A percentile compares a stretch with the other conserved stretches of the same genome.
phyloP scores from a whole-genome alignment of 257 asterid species.

The Solanum commersonii region DNA sequence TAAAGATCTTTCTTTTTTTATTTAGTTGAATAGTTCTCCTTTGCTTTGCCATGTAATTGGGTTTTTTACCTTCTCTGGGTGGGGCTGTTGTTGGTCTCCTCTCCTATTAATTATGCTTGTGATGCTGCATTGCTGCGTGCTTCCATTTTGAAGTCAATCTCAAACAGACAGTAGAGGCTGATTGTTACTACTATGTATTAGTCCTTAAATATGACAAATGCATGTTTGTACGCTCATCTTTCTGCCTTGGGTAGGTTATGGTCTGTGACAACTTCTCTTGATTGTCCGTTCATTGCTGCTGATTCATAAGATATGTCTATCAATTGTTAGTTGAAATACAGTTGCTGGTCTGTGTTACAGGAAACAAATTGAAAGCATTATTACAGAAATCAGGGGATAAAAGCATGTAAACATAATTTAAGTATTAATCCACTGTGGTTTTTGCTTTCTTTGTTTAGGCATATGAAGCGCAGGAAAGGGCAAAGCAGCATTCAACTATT shows the following conservation, averaged over 20 bases:
- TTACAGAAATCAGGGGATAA: not conserved
- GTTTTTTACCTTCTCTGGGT: not conserved
- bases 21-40: not conserved
- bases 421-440: not conserved
- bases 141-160: not conserved
- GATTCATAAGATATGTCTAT: not conserved
- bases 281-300: not conserved
- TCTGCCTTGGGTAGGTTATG: not conserved
- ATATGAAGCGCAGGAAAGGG: constrained; percentile 76
- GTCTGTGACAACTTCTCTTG: not conserved
- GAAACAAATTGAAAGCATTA: not conserved
- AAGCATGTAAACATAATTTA: not conserved
- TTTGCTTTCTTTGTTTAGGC: constrained; percentile 37
- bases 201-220: not conserved
- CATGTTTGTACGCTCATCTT: not conserved
- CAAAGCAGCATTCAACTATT: constrained; percentile 52
- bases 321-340: not conserved
- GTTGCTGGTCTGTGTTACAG: not conserved
- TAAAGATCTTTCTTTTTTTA: constrained; percentile 20
- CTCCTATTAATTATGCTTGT: not conserved
- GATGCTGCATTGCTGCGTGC: not conserved
- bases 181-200: not conserved
- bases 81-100: not conserved
- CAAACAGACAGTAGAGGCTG: not conserved
- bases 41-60: not conserved